Evolutionary conservation across 768 basidiomycete species (phyloP).

Genomic region (Trametes villosa): DNA sequence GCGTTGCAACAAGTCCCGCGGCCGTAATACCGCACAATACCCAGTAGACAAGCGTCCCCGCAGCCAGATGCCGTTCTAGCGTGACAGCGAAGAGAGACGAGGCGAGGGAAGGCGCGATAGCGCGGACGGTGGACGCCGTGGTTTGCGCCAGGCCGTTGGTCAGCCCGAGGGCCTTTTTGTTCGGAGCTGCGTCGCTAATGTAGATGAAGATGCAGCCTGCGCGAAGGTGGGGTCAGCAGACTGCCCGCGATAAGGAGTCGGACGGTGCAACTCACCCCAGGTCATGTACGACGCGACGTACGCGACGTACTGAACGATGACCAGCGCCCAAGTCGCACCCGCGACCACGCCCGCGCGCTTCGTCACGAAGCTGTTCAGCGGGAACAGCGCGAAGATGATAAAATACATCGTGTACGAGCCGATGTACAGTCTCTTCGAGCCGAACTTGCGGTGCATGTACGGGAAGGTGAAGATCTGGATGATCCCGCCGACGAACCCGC

Average conservation of each 20-base stretch:
- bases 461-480: conserved; percentile 41
- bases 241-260: too few relatives aligned
- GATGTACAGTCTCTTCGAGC: conserved; percentile 37
- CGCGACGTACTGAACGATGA: conserved; percentile 33
- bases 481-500: conserved; percentile 38
- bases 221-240: not conserved
- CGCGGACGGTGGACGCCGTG: conserved; percentile 48
- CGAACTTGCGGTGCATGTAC: conserved; percentile 34
- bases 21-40: conserved; percentile 15
- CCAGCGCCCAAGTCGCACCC: conserved; percentile 33
- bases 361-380: conserved; percentile 35
- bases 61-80: conserved; percentile 43
- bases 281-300: conserved; percentile 36
- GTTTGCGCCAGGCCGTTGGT: conserved; percentile 60
- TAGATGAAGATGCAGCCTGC: conserved; percentile 35
- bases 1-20: conserved; percentile 40
- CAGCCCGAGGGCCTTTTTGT: conserved; percentile 45
- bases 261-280: conserved; percentile 32
- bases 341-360: conserved; percentile 26
- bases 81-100: conserved; percentile 58
- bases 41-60: conserved; percentile 46
- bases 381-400: conserved; percentile 38
- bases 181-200: conserved; percentile 33
- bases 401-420: conserved; percentile 34
- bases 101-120: conserved; percentile 54